Percentiles rank a stretch among this genome's conserved stretches.
These are phyloP conservation scores for Sugiyamaella marilandica DNA, from an alignment of 805 yeast species.

Conservation along the genomic window DNA sequence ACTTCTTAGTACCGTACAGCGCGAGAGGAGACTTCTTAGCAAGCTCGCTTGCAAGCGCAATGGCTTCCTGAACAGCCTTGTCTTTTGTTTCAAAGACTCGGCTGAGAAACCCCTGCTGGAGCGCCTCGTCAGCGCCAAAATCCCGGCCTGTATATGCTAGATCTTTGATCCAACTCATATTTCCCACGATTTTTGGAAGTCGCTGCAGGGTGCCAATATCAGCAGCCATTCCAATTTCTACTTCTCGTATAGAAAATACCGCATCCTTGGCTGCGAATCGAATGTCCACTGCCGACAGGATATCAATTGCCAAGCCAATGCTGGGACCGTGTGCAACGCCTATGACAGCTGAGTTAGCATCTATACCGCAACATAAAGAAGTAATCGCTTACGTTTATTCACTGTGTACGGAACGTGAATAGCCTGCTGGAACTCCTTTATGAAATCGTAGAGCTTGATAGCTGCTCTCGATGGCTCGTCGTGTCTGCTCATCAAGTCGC, in stretches of 20 bases:
- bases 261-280: slow-evolving; percentile 52
- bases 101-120: slow-evolving; percentile 51
- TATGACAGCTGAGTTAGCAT: slow-evolving; percentile 46
- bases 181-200: slow-evolving; percentile 49
- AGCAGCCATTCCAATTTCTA: slow-evolving; percentile 69
- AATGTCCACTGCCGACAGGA: slow-evolving; percentile 53
- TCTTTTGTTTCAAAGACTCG: slow-evolving; percentile 44
- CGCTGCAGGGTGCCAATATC: slow-evolving; percentile 77
- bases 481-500: slow-evolving; percentile 14
- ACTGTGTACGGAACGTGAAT: slow-evolving; percentile 34
- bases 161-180: slow-evolving; percentile 55
- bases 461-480: slow-evolving; percentile 30
- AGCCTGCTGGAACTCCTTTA: slow-evolving; percentile 55
- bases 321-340: slow-evolving; percentile 60
- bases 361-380: background rate
- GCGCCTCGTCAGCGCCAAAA: slow-evolving; percentile 54
- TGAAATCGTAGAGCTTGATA: slow-evolving; percentile 34
- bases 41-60: slow-evolving; percentile 45
- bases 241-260: slow-evolving; percentile 58
- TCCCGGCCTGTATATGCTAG: slow-evolving; percentile 57
- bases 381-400: slow-evolving; percentile 28
- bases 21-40: slow-evolving; percentile 52
- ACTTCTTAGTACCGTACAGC: slow-evolving; percentile 56
- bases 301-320: slow-evolving; percentile 66
- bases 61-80: slow-evolving; percentile 47